phyloP scores from a whole-genome alignment of 164 flowering plant species.

The Stephania yunnanensis region DNA sequence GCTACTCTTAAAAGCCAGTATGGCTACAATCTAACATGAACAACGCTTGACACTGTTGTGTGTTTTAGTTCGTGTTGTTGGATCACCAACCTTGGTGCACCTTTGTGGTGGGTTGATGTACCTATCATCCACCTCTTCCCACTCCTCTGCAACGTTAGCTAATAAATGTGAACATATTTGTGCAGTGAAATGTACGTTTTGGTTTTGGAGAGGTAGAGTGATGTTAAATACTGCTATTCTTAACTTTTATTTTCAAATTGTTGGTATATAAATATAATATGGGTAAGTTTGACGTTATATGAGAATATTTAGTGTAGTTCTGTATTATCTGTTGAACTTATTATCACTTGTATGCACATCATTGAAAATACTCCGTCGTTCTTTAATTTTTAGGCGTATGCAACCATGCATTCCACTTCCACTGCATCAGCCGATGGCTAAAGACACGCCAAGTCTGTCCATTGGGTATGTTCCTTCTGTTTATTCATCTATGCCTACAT shows the following conservation, averaged over 20 bases:
- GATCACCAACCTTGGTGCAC: too few relatives aligned
- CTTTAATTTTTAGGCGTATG: constrained; percentile 27
- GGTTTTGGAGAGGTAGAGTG: background rate
- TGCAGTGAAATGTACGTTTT: background rate
- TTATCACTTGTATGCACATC: background rate
- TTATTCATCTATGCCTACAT: background rate
- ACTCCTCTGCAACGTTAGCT: background rate
- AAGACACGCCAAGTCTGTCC: constrained; percentile 51
- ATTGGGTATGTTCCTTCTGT: constrained; percentile 23
- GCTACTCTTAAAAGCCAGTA: too few relatives aligned
- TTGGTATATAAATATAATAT: background rate
- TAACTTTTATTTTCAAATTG: background rate
- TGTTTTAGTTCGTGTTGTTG: too few relatives aligned
- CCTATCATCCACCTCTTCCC: background rate
- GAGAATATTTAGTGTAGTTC: background rate
- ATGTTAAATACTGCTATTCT: background rate
- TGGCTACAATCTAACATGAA: too few relatives aligned
- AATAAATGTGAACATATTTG: background rate
- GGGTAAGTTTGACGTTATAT: background rate
- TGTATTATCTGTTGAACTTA: background rate
- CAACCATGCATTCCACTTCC: constrained; percentile 50
- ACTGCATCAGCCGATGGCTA: constrained; percentile 49
- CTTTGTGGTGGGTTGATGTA: background rate
- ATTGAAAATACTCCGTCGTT: background rate
- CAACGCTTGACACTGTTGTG: too few relatives aligned